phyloP scores from a whole-genome alignment of 192 early-diverging fungal genomes.

The Entomortierella lignicola region DNA sequence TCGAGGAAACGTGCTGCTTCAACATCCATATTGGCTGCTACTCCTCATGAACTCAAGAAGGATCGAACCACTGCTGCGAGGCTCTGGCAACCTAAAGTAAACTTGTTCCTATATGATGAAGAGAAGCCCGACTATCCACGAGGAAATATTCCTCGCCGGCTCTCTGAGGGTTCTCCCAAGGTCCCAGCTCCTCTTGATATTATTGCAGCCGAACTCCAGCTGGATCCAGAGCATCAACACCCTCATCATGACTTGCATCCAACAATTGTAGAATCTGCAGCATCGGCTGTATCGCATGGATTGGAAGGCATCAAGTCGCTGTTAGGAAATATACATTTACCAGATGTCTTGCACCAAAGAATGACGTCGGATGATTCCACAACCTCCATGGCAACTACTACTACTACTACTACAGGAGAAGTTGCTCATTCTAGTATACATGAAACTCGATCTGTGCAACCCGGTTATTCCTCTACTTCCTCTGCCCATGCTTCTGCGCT shows the following conservation, averaged over 20 bases:
- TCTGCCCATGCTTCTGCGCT: too few relatives aligned
- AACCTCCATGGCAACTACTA: too few relatives aligned
- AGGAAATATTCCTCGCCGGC: not conserved
- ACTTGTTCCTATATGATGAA: constrained; percentile 10
- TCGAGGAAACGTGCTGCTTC: not conserved
- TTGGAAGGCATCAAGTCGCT: not conserved
- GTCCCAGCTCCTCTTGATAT: not conserved
- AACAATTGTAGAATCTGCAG: constrained; percentile 3
- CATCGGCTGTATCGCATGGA: constrained; percentile 1
- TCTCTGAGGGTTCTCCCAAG: not conserved
- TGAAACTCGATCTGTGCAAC: too few relatives aligned
- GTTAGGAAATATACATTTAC: not conserved
- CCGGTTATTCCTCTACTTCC: too few relatives aligned
- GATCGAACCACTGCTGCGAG: constrained; percentile 16
- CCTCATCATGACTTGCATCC: constrained; percentile 31
- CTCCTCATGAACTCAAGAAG: not conserved
- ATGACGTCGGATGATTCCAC: too few relatives aligned
- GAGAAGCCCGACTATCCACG: constrained; percentile 40
- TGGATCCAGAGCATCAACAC: constrained; percentile 15
- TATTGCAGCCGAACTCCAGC: constrained; percentile 6
- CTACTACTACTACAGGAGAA: too few relatives aligned
- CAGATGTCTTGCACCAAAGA: not conserved
- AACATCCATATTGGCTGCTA: not conserved
- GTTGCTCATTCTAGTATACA: too few relatives aligned
- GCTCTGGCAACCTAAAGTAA: constrained; percentile 7